Conservation (phyloP, 768 basidiomycete genomes). For the Termitomyces sp. region DNA sequence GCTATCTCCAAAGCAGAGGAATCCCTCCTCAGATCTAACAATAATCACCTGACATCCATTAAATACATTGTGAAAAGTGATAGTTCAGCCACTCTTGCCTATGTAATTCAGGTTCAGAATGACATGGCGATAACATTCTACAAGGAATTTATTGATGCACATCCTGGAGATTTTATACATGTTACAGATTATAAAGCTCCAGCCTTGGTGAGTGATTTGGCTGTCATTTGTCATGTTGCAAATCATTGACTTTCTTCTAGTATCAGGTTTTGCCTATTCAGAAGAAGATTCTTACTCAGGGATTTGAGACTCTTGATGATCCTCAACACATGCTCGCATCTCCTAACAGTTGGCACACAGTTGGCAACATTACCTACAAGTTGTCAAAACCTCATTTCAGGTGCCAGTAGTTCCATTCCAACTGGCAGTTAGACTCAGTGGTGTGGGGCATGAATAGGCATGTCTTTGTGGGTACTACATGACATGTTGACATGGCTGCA, state of each 20-base stretch:
- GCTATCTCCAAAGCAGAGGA: conserved; percentile 33
- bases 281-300: conserved; percentile 40
- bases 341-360: conserved; percentile 36
- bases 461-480: too few species aligned
- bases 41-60: conserved; percentile 29
- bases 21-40: conserved; percentile 32
- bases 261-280: conserved; percentile 40
- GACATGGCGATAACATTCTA: conserved; percentile 36
- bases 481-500: too few species aligned
- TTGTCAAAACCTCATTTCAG: too few species aligned
- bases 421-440: too few species aligned
- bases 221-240: background rate
- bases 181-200: conserved; percentile 47
- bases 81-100: conserved; percentile 30
- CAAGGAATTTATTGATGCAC: conserved; percentile 55
- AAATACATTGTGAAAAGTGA: conserved; percentile 37
- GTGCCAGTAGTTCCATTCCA: too few species aligned
- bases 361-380: conserved; percentile 14
- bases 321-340: conserved; percentile 44
- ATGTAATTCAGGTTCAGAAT: conserved; percentile 32
- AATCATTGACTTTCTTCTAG: conserved; percentile 11
- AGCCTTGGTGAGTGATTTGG: conserved; percentile 27
- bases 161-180: conserved; percentile 42
- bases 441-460: too few species aligned
- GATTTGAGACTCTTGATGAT: conserved; percentile 37